Percentiles rank a stretch among this genome's conserved stretches.
Conservation (phyloP, 257 asterid species). For the Nicotiana tabacum region DNA sequence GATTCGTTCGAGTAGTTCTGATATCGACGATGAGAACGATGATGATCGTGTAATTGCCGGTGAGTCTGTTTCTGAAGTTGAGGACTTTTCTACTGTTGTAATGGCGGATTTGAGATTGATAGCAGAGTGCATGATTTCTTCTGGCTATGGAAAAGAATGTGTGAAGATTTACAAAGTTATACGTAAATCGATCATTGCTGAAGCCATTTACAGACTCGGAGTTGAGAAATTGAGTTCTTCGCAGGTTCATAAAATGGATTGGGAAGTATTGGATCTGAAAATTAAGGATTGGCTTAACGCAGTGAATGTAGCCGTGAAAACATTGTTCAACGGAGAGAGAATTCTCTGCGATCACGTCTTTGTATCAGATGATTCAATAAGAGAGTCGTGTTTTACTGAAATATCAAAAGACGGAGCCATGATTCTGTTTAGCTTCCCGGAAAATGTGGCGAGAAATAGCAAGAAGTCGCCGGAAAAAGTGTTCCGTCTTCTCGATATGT, state of each 20-base stretch:
- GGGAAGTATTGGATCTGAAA: slow-evolving; percentile 44
- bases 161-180: slow-evolving; percentile 51
- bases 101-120: slow-evolving; percentile 65
- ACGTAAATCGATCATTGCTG: slow-evolving; percentile 83
- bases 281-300: slow-evolving; percentile 54
- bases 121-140: slow-evolving; percentile 73
- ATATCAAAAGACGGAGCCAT: slow-evolving; percentile 56
- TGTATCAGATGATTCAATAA: slow-evolving; percentile 43
- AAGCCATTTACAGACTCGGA: slow-evolving; percentile 65
- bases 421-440: slow-evolving; percentile 65
- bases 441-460: slow-evolving; percentile 37
- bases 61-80: slow-evolving; percentile 40
- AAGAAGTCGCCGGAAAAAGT: slow-evolving; percentile 51
- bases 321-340: slow-evolving; percentile 64
- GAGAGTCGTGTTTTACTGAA: slow-evolving; percentile 63
- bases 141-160: slow-evolving; percentile 70
- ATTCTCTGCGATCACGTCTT: slow-evolving; percentile 73
- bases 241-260: slow-evolving; percentile 49
- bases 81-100: slow-evolving; percentile 47
- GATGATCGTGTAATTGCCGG: slow-evolving; percentile 35
- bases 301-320: slow-evolving; percentile 31
- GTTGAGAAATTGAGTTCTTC: slow-evolving; percentile 48
- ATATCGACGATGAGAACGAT: slow-evolving; percentile 25
- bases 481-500: slow-evolving; percentile 74
- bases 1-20: slow-evolving; percentile 42